These are phyloP conservation scores for Cryptosporidium meleagridis DNA, from an alignment of 169 alveolate species.

Conservation along the genomic window DNA sequence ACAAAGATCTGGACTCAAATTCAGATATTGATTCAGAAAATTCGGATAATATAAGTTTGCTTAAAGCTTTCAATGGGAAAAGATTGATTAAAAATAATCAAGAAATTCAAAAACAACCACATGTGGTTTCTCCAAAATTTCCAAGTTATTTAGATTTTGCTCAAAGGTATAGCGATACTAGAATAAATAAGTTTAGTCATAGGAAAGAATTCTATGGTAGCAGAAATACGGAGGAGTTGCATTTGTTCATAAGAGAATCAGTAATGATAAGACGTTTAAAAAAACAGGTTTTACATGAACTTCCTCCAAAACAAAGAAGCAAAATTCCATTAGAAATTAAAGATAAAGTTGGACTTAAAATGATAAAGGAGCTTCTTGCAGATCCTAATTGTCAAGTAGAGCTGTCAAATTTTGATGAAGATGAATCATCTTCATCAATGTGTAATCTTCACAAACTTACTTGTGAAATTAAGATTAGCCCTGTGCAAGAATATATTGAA, in stretches of 20 bases:
- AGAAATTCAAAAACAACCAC: background rate
- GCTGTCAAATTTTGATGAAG: constrained; percentile 57
- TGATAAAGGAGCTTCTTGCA: constrained; percentile 32
- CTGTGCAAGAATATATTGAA: constrained; percentile 91
- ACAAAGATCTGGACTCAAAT: background rate
- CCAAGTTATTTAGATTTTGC: constrained; percentile 82
- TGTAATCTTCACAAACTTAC: constrained; percentile 89
- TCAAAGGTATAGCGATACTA: constrained; percentile 84
- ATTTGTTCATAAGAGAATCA: constrained; percentile 83
- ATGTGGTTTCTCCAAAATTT: constrained; percentile 79
- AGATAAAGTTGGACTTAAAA: constrained; percentile 49
- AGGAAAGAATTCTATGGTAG: constrained; percentile 84
- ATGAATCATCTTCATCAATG: constrained; percentile 73
- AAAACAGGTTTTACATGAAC: constrained; percentile 92
- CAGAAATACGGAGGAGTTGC: constrained; percentile 87
- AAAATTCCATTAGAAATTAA: constrained; percentile 88
- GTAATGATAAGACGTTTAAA: constrained; percentile 95
- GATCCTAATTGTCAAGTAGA: constrained; percentile 29
- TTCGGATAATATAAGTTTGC: background rate
- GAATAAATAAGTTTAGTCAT: constrained; percentile 81
- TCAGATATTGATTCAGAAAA: background rate
- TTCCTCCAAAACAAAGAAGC: constrained; percentile 93
- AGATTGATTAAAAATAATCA: background rate
- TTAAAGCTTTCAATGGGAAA: background rate
- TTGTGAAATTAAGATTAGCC: constrained; percentile 94